Conservation (phyloP, 2,329 filamentous ascomycete species). For the Zymoseptoria tritici region DNA sequence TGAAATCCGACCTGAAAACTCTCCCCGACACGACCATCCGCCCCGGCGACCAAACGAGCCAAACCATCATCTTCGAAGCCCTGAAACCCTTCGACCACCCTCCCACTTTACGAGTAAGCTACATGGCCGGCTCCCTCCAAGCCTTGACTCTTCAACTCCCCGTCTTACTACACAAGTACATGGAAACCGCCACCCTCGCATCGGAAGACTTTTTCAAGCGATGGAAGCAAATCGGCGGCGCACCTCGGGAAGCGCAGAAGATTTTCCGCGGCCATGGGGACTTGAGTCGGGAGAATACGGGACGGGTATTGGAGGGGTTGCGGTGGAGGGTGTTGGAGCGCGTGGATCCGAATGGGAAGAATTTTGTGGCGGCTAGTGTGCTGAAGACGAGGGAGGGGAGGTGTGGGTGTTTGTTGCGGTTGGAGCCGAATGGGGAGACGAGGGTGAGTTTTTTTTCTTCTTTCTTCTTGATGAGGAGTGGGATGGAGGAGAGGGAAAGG, state of each 20-base stretch:
- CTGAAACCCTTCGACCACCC: conserved; percentile 72
- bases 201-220: conserved; percentile 97
- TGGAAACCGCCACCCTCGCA: conserved; percentile 80
- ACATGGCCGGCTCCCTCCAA: conserved; percentile 87
- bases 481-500: too few relatives aligned
- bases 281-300: conserved; percentile 64
- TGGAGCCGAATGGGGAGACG: conserved; percentile 89
- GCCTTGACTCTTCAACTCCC: conserved; percentile 87
- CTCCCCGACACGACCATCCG: conserved; percentile 75
- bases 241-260: conserved; percentile 76
- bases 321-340: conserved; percentile 77
- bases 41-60: conserved; percentile 72
- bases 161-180: conserved; percentile 86
- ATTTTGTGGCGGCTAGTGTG: conserved; percentile 86
- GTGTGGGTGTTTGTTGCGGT: conserved; percentile 82
- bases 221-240: conserved; percentile 95
- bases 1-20: conserved; percentile 82
- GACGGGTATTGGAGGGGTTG: conserved; percentile 71
- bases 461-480: background rate
- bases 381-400: conserved; percentile 81
- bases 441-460: conserved; percentile 57
- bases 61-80: conserved; percentile 91
- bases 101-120: conserved; percentile 89
- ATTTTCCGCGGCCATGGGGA: conserved; percentile 64
- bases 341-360: conserved; percentile 88